Evolutionary conservation across 2,329 filamentous ascomycete species (phyloP).

Genomic region (Paraphoma sp.): DNA sequence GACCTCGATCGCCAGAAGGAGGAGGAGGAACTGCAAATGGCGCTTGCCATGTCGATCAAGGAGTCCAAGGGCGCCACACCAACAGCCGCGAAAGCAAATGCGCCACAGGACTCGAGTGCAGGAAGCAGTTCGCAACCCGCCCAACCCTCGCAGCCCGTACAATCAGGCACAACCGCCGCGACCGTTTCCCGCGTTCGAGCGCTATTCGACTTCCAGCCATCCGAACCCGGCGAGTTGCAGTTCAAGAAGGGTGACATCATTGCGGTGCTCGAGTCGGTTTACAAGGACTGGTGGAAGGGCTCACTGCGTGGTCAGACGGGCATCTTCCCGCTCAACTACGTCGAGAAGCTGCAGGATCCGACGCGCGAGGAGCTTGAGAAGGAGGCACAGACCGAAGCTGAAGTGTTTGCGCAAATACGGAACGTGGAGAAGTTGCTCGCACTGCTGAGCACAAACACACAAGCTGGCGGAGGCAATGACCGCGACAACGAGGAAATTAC

Average conservation of each 20-base stretch:
- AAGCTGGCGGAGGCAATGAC: conserved; percentile 62
- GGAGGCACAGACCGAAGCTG: conserved; percentile 92
- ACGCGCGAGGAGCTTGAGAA: conserved; percentile 92
- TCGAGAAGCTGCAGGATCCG: conserved; percentile 95
- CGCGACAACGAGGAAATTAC: conserved; percentile 98
- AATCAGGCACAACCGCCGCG: conserved; percentile 89
- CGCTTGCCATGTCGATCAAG: conserved; percentile 87
- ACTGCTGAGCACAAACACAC: conserved; percentile 79
- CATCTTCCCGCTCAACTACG: conserved; percentile 98
- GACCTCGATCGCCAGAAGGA: conserved; percentile 91
- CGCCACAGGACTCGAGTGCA: conserved; percentile 42
- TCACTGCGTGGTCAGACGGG: conserved; percentile 92
- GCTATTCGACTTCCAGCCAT: conserved; percentile 92
- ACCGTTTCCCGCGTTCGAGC: conserved; percentile 95
- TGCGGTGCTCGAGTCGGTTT: conserved; percentile 94
- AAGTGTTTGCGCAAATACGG: conserved; percentile 78
- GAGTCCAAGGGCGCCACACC: conserved; percentile 68
- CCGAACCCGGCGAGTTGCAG: conserved; percentile 91
- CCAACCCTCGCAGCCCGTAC: conserved; percentile 63
- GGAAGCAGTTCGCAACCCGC: conserved; percentile 34
- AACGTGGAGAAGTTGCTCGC: conserved; percentile 85
- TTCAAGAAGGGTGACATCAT: conserved; percentile 98
- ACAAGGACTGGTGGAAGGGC: conserved; percentile 99
- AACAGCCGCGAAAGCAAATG: conserved; percentile 51
- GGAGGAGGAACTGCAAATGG: conserved; percentile 97